phyloP scores from a whole-genome alignment of 108 stramenopile species.

The Epithemia pelagica region DNA sequence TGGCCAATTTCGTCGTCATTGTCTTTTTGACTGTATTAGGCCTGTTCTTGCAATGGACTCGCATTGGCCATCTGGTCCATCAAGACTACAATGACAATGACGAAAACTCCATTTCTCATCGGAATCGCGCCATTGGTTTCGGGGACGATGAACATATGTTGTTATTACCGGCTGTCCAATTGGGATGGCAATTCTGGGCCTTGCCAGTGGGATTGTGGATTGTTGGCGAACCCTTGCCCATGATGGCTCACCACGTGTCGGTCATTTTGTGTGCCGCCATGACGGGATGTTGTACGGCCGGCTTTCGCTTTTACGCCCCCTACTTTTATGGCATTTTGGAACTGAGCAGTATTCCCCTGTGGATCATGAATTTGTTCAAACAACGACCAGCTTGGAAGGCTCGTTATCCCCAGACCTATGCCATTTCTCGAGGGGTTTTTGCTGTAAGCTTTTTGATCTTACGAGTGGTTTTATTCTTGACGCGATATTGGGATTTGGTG shows the following conservation, averaged over 20 bases:
- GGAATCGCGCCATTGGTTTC: too few species aligned
- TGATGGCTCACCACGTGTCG: conserved; percentile 66
- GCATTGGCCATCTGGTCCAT: background rate
- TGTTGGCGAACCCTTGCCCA: conserved; percentile 44
- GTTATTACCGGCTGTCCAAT: conserved; percentile 26
- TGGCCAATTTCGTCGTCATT: background rate
- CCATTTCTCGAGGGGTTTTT: conserved; percentile 15
- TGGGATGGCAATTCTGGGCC: conserved; percentile 72
- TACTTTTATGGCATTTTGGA: conserved; percentile 61
- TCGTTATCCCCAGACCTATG: conserved; percentile 27
- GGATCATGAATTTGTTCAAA: conserved; percentile 66
- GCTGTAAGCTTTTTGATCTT: conserved; percentile 24
- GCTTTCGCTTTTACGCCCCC: conserved; percentile 54
- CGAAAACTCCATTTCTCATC: too few species aligned
- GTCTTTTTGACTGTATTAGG: background rate
- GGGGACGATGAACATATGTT: background rate
- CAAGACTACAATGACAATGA: background rate
- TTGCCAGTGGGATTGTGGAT: conserved; percentile 47
- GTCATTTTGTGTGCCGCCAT: conserved; percentile 40
- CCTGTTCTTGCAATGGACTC: background rate
- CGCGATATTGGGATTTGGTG: background rate
- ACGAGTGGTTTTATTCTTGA: conserved; percentile 16
- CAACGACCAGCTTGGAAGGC: conserved; percentile 38
- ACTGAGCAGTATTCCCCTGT: conserved; percentile 45
- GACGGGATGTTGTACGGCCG: conserved; percentile 35